Evolutionary conservation across 495 filamentous ascomycete genomes (phyloP), one percentile per base, ranked within the genome.

Genomic region (Talaromyces wortmannii): DNA sequence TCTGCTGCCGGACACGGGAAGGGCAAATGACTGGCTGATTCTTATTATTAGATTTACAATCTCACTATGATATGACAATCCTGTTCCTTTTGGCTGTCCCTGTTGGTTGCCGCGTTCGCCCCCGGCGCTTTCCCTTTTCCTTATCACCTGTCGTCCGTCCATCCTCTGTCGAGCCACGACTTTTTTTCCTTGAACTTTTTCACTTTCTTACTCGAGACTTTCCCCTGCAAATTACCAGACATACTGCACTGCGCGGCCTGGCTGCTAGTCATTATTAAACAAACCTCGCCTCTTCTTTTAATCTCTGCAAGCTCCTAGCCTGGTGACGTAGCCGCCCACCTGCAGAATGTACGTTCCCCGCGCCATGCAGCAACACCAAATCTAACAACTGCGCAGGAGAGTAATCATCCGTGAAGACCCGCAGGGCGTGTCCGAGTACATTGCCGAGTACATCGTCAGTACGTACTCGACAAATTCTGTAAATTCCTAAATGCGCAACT

Each of bases 381-480:
- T 47, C 66, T 69, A 63, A 69, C 51, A 10, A 6, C 31, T 29
- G 59, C 72, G 61, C 56, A 95, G 89, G 90, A 83, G 90, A 68
- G 84, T 95, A 63, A 91, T 92, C 67, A 89, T 95, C 68, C 78
- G 86, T 65, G 83, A 90, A 64, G 78, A 87, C 60, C 76, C 83
- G 47, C 67, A 75, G 11, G 70, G 76, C 43, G 86, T 85, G 31
- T 88, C 89, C 58, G 72, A 75, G 62, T 91, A 91, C 66, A 85
- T 91, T 57, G 87, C 89, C 50, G 82, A 90, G 63, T 92, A 92
- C 74, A 91, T 95, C 64, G 83, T 91, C 67, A 78, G 83, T 86
- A 76, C 63, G 77, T 65, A 40, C 48, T 42, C 31, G 45, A 17
- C 12, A 52, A 18, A 43, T 53, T 45, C 46, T 13, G 31, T 30